Base-by-base conservation (phyloP, 257 asterid genomes). In the Datura wrightii region DNA sequence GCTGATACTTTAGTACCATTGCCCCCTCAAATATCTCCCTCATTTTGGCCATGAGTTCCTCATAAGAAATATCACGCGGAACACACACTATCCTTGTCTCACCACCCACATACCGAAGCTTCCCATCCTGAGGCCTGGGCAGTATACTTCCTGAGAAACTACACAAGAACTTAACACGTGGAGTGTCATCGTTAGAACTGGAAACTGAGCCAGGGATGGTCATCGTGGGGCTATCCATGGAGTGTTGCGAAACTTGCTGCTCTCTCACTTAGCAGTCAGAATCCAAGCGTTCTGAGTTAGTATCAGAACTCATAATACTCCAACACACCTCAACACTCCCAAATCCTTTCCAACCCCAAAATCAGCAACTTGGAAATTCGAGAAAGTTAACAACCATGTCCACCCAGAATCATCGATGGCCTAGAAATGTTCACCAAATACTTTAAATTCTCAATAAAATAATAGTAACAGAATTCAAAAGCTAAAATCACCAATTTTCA, bases 61-160 rank as follows among this genome's bases (percentile, higher is more conserved):
- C 96, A 74, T 86, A 97, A 71, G 89, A 85, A 79, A 95, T 94
- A 88, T 97, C 94, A 4, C 96, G 97, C 0, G 96, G 90, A 82
- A 93, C 94, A 79, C 95, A 90, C 67, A 95, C 94, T 72, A 97
- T 97, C 48, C 99, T 92, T 0, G 98, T 97, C 89, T 97, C 99
- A 1, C 99, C 99, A 31, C 99, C 99, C 52, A 97, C 99, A 60
- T 97, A 95, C 76, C 98, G 89, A 86, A 97, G 98, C 87, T 92
- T 97, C 56, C 99, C 98, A 88, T 97, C 99, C 84, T 94, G 98
- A 8, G 99, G 99, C 76, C 99, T 93, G 0, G 98, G 99, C 83
- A 97, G 71, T 85, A 97, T 94, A 84, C 97, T 91, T 8, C 99
- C 99, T 0, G 89, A 88, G 85, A 95, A 97, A 89, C 99, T 97